A percentile compares a stretch with the other conserved stretches of the same genome.
phyloP scores from a whole-genome alignment of 2,329 filamentous ascomycete genomes.

The Aspergillus pseudoviridinutans region DNA sequence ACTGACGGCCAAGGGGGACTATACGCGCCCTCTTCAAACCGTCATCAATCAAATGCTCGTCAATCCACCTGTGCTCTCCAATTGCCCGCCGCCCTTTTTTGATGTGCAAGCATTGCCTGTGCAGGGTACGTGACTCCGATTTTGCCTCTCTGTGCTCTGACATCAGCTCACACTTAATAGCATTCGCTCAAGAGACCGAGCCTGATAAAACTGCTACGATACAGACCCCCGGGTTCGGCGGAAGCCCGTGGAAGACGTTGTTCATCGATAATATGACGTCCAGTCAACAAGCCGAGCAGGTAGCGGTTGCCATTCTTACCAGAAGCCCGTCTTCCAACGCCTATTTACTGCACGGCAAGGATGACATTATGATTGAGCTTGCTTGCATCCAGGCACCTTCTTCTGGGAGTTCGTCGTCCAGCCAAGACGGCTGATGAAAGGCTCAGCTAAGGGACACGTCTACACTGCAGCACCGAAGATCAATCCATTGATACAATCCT shows the following conservation, averaged over 20 bases:
- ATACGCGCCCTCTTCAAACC: slow-evolving; percentile 27
- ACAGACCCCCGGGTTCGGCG: slow-evolving; percentile 25
- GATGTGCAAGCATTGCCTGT: slow-evolving; percentile 32
- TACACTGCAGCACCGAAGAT: background rate
- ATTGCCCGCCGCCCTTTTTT: slow-evolving; percentile 30
- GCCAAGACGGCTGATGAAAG: slow-evolving; percentile 12
- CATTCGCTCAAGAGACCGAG: slow-evolving; percentile 30
- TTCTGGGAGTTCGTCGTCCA: slow-evolving; percentile 16
- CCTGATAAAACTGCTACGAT: slow-evolving; percentile 22
- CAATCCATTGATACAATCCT: background rate
- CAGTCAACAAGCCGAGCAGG: slow-evolving; percentile 30
- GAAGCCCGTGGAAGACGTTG: slow-evolving; percentile 34
- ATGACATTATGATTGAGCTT: slow-evolving; percentile 35
- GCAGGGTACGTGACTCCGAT: slow-evolving; percentile 22
- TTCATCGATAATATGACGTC: slow-evolving; percentile 33
- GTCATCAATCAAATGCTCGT: slow-evolving; percentile 26
- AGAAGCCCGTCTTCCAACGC: slow-evolving; percentile 28
- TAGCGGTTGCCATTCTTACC: slow-evolving; percentile 36
- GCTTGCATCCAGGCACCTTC: slow-evolving; percentile 36
- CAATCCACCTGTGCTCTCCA: slow-evolving; percentile 17
- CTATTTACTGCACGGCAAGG: slow-evolving; percentile 16
- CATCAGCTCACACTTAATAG: slow-evolving; percentile 15
- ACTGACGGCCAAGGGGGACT: slow-evolving; percentile 24
- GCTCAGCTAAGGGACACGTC: background rate
- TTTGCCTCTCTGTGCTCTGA: slow-evolving; percentile 1